Base-by-base conservation (phyloP, 768 basidiomycete species). In the Lentinula lateritia region DNA sequence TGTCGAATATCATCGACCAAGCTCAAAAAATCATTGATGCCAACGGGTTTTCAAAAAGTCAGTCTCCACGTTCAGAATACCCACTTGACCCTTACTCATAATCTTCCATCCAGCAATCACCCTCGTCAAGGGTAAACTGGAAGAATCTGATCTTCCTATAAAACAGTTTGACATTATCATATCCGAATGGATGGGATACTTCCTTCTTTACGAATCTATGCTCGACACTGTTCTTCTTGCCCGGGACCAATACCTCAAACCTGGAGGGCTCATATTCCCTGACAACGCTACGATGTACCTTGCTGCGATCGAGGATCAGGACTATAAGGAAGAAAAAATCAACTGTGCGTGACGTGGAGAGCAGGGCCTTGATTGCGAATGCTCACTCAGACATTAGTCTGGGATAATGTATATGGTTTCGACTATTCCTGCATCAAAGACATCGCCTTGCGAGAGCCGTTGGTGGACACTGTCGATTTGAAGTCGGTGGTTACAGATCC, bases 111-210 rank as follows among this genome's bases (percentile, higher is more conserved):
- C 66, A 97, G 94, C 83, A 66, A 97, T 98, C 75, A 95, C 92
- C 43, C 88, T 98, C 61, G 88, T 98, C 66, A 98, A 98, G 77
- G 95, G 96, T 62, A 99, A 99, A 76, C 89, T 99, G 63, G 96
- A 99, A 73, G 96, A 99, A 50, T 78, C 87, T 54, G 86, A 87
- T 62, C 83, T 98, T 46, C 96, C 96, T 13, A 85, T 96, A 70
- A 77, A 91, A 64, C 79, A 95, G 73, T 98, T 94, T 72, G 97
- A 99, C 73, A 98, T 99, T 76, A 97, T 99, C 77, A 92, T 99
- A 71, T 97, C 95, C 63, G 97, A 99, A 74, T 99, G 96, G 97
- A 99, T 99, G 97, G 97, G 97, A 46, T 99, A 99, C 78, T 98
- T 98, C 83, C 80, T 98, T 54, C 85, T 99, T 38, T 98, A 98